Conservation (phyloP, 768 basidiomycete species). For the Leccinellum albellum region DNA sequence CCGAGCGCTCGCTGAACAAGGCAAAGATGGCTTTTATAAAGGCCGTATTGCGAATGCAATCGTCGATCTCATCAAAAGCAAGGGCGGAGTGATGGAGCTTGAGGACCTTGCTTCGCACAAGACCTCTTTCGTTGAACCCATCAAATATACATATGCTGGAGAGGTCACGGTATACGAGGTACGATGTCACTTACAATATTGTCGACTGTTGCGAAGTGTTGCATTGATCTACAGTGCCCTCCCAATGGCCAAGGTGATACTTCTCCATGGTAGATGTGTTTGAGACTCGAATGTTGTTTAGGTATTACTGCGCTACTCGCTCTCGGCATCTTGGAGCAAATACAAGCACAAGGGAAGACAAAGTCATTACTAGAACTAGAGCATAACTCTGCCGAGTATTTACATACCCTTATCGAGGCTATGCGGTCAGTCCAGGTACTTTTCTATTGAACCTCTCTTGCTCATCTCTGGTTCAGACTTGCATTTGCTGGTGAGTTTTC, state of each 20-base stretch:
- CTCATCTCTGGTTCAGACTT: slow-evolving; percentile 36
- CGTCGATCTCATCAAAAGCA: slow-evolving; percentile 76
- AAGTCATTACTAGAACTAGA: slow-evolving; percentile 73
- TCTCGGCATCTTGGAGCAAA: slow-evolving; percentile 85
- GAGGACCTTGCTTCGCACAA: slow-evolving; percentile 87
- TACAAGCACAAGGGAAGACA: slow-evolving; percentile 71
- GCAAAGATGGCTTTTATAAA: slow-evolving; percentile 92
- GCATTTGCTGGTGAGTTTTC: slow-evolving; percentile 67
- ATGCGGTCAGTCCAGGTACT: slow-evolving; percentile 51
- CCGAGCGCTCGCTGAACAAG: slow-evolving; percentile 70
- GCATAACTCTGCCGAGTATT: slow-evolving; percentile 87
- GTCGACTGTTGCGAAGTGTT: background rate
- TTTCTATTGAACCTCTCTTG: background rate
- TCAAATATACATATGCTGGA: slow-evolving; percentile 81
- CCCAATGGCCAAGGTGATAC: slow-evolving; percentile 86
- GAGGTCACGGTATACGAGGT: slow-evolving; percentile 93
- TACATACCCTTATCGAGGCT: slow-evolving; percentile 84
- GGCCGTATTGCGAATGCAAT: slow-evolving; percentile 88
- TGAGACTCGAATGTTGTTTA: slow-evolving; percentile 20
- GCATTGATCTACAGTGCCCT: slow-evolving; percentile 59
- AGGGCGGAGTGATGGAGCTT: slow-evolving; percentile 91
- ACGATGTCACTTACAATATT: slow-evolving; percentile 8
- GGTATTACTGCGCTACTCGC: slow-evolving; percentile 91
- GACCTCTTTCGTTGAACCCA: slow-evolving; percentile 81
- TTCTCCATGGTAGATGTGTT: background rate